Evolutionary conservation across 2,329 filamentous ascomycete genomes (phyloP).

Genomic region (Cladosporium sp.): DNA sequence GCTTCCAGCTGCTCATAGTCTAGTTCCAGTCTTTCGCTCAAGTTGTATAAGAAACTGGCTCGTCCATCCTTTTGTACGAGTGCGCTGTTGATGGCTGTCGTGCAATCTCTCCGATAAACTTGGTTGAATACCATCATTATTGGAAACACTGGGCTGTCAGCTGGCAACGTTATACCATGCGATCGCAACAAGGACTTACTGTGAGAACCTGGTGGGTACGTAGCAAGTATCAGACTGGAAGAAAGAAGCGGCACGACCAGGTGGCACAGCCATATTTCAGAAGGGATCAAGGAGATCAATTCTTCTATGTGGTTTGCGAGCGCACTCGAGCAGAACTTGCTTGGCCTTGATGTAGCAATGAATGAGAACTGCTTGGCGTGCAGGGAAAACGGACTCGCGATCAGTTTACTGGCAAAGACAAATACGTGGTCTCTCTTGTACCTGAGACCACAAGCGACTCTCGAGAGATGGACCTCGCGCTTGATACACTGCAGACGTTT

Average conservation of each 20-base stretch:
- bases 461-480: constrained; percentile 14
- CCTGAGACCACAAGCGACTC: constrained; percentile 14
- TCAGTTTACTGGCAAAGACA: constrained; percentile 19
- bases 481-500: constrained; percentile 13
- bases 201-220: constrained; percentile 30
- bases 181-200: constrained; percentile 22
- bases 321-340: constrained; percentile 23
- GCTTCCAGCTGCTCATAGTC: constrained; percentile 12
- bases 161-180: no score
- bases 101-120: constrained; percentile 7
- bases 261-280: constrained; percentile 29
- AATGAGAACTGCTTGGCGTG: constrained; percentile 23
- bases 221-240: constrained; percentile 30
- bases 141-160: constrained; percentile 2
- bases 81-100: constrained; percentile 7
- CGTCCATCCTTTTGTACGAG: constrained; percentile 8
- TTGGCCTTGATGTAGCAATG: constrained; percentile 24
- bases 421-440: constrained; percentile 25
- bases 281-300: constrained; percentile 28
- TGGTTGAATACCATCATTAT: constrained; percentile 19
- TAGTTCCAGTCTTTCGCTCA: background rate
- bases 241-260: constrained; percentile 30
- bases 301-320: constrained; percentile 28
- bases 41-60: background rate
- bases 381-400: constrained; percentile 21